Evolutionary conservation across 75 land plant species (phyloP).

Genomic region (Sequoia sempervirens): DNA sequence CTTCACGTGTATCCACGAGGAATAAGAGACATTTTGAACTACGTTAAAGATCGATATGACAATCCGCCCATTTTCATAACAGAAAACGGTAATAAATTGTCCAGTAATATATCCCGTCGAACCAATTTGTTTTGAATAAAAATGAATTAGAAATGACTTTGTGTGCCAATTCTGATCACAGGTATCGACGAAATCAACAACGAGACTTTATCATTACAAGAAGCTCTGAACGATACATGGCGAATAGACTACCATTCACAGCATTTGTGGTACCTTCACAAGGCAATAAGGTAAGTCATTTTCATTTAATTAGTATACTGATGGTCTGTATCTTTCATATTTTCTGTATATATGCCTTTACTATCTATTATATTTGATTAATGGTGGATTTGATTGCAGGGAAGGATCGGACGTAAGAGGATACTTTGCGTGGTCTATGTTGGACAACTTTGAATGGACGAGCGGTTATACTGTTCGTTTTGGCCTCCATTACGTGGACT

Average conservation of each 20-base stretch:
- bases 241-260: background rate
- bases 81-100: constrained; percentile 45
- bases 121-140: too few relatives aligned
- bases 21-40: constrained; percentile 22
- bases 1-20: constrained; percentile 38
- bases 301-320: background rate
- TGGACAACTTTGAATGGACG: constrained; percentile 45
- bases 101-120: too few relatives aligned
- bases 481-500: constrained; percentile 51
- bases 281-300: background rate
- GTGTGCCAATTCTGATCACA: too few relatives aligned
- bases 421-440: constrained; percentile 44
- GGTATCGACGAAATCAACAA: too few relatives aligned
- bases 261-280: background rate
- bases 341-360: background rate
- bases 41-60: constrained; percentile 35
- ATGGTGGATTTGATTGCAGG: constrained; percentile 15
- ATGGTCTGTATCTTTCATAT: background rate
- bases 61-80: constrained; percentile 56
- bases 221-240: too few relatives aligned
- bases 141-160: too few relatives aligned
- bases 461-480: constrained; percentile 35
- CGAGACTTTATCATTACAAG: too few relatives aligned
- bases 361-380: too few relatives aligned
- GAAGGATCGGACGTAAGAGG: constrained; percentile 38